These are phyloP conservation scores for Blastocystis sp. DNA, from an alignment of 352 stramenopile genomes.

Conservation along the genomic window DNA sequence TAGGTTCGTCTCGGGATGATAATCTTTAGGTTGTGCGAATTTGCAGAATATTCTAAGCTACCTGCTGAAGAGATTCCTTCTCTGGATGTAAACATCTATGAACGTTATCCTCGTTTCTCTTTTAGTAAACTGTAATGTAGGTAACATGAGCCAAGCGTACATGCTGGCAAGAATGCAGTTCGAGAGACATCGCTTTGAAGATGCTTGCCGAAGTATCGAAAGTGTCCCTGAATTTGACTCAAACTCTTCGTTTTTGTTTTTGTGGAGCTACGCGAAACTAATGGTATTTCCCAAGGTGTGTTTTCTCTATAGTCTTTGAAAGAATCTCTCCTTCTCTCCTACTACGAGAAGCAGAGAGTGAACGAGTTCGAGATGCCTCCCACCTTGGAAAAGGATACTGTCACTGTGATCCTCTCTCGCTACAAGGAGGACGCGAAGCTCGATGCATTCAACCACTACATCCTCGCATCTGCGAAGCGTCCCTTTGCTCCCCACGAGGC, in stretches of 20 bases:
- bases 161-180: not conserved
- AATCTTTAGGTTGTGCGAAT: not conserved
- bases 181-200: not conserved
- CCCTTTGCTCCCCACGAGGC: not conserved
- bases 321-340: not conserved
- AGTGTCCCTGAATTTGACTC: not conserved
- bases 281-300: not conserved
- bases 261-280: conserved; percentile 3
- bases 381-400: not conserved
- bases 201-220: not conserved
- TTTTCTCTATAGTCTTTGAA: not conserved
- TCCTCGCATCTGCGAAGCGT: not conserved
- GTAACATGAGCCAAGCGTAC: not conserved
- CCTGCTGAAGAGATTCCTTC: not conserved
- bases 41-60: not conserved
- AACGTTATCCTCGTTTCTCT: not conserved
- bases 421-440: not conserved
- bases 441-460: not conserved
- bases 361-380: not conserved
- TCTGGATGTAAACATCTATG: not conserved
- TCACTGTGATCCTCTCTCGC: not conserved
- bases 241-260: not conserved
- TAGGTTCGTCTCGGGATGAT: not conserved
- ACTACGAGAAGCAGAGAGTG: not conserved
- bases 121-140: not conserved